Evolutionary conservation across 305 asterid species (phyloP), one percentile per base, ranked within the genome.

Genomic region (Ajuga reptans): DNA sequence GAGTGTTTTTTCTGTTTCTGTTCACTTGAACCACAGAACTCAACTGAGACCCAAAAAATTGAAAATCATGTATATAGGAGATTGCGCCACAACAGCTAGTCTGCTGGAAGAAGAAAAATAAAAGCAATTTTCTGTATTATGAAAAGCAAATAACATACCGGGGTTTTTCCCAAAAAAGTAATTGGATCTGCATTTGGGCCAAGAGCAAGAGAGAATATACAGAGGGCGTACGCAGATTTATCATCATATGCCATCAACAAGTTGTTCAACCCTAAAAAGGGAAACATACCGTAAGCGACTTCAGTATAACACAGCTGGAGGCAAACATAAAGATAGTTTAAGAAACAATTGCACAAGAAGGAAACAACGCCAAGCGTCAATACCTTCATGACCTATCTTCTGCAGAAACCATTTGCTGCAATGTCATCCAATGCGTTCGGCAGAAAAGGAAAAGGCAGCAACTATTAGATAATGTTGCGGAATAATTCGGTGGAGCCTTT

Each of bases 361-460:
- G 31, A 29, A 71, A 36, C 36, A 43, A 21, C 50, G 4, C 54
- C 10, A 18, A 52, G 60, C 11, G 21, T 27, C 16, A 12, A 66
- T 82, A 92, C 98, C 98, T 86, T 89, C 88, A 74, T 93, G 99
- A 60, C 96, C 97, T 62, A 80, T 74, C 91, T 91, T 93, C 81
- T 89, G 83, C 75, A 93, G 82, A 84, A 93, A 93, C 99, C 99
- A 91, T 84, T 93, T 93, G 84, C 95, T 93, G 83, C 80, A 72
- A 33, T 75, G 24, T 73, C 54, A 47, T 71, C 78, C 77, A 66
- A 51, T 33, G 66, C 73, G 65, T 63, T 31, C 21, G 47, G 39
- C 33, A 49, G 61, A 16, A 62, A 42, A 46, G 70, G 53, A 36
- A 66, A 49, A 71, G 15, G 36, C 61, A 34, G 37, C 12, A 17